A percentile compares a stretch with the other conserved stretches of the same genome.
phyloP scores from a whole-genome alignment of 2,329 filamentous ascomycete species.

The Colletotrichum karsti region DNA sequence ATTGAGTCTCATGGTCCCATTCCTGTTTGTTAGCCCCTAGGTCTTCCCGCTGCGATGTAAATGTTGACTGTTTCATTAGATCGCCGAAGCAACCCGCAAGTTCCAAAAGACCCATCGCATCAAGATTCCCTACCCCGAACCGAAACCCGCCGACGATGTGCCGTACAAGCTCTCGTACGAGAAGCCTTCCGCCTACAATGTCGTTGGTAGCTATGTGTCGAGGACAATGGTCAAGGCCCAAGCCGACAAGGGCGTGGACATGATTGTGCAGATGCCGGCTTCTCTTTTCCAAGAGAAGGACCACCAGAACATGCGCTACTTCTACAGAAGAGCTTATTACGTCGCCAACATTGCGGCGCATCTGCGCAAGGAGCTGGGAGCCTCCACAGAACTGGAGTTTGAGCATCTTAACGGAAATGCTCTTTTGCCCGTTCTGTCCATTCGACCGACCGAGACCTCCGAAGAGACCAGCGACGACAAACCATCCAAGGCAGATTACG shows the following conservation, averaged over 20 bases:
- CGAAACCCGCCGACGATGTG: conserved; percentile 76
- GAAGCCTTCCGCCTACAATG: conserved; percentile 81
- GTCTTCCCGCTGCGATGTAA: neutral
- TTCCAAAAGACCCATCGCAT: conserved; percentile 75
- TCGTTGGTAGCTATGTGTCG: conserved; percentile 86
- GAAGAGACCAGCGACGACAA: conserved; percentile 30
- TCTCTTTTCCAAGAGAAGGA: conserved; percentile 92
- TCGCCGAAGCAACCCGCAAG: conserved; percentile 72
- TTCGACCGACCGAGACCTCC: conserved; percentile 44
- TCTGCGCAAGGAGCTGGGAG: conserved; percentile 65
- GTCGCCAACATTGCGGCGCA: conserved; percentile 81
- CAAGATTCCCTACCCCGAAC: conserved; percentile 85
- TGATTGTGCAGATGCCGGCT: conserved; percentile 86
- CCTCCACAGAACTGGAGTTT: conserved; percentile 68
- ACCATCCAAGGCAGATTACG: conserved; percentile 51
- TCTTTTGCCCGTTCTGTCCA: conserved; percentile 74
- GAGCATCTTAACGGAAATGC: conserved; percentile 76
- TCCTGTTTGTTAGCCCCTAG: conserved; percentile 52
- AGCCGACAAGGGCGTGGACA: conserved; percentile 71
- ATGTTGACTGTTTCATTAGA: conserved; percentile 50
- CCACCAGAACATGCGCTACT: conserved; percentile 91
- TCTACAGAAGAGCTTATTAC: conserved; percentile 94
- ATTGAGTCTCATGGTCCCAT: conserved; percentile 57
- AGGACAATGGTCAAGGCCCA: conserved; percentile 77
- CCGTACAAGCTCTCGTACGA: conserved; percentile 85